Conservation (phyloP, 176 grass and related monocot genomes). For the Cenchrus purpureus region DNA sequence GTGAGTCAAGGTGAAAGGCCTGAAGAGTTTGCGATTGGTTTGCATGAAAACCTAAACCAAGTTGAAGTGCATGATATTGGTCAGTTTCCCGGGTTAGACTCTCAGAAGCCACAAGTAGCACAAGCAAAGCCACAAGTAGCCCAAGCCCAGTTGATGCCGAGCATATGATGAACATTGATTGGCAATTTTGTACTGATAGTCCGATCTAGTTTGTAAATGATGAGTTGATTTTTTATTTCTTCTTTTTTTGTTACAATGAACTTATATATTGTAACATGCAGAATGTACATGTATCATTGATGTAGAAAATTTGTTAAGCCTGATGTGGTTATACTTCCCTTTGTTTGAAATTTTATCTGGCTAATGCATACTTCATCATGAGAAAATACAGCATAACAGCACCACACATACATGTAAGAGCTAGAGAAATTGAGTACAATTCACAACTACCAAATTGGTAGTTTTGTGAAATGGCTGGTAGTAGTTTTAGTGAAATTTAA, state of each 20-base stretch:
- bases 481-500: no score
- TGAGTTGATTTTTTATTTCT: slow-evolving; percentile 1
- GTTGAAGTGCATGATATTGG: slow-evolving; percentile 86
- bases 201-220: slow-evolving; percentile 50
- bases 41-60: slow-evolving; percentile 57
- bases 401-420: not conserved
- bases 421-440: not conserved
- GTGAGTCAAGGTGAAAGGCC: slow-evolving; percentile 27
- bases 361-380: not conserved
- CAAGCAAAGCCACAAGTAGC: slow-evolving; percentile 39
- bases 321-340: not conserved
- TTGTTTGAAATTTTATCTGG: not conserved
- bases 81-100: slow-evolving; percentile 70
- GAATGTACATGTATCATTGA: slow-evolving; percentile 24
- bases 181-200: slow-evolving; percentile 21
- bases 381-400: not conserved
- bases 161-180: slow-evolving; percentile 28
- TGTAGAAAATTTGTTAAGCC: slow-evolving; percentile 19
- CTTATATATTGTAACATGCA: not conserved
- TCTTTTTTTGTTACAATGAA: not conserved
- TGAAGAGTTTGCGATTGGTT: slow-evolving; percentile 71
- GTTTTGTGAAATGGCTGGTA: not conserved
- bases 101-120: slow-evolving; percentile 31
- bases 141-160: slow-evolving; percentile 49
- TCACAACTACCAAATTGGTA: not conserved